Conservation (phyloP, 2,329 filamentous ascomycete genomes). For the Neonectria ditissima region DNA sequence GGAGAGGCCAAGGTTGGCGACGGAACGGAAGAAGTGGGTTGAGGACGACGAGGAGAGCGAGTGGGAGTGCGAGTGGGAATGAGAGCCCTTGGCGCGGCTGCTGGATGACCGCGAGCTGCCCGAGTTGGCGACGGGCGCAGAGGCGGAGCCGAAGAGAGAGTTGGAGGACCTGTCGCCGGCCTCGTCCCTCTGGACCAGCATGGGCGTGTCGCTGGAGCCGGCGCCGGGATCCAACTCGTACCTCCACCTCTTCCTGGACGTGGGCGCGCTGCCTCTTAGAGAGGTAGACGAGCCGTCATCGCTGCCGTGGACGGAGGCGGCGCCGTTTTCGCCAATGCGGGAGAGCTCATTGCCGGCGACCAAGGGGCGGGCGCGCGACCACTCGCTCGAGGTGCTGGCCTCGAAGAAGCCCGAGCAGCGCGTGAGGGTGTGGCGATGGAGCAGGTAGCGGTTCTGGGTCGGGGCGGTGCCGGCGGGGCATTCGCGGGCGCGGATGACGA, state of each 20-base stretch:
- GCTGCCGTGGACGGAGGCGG: conserved; percentile 35
- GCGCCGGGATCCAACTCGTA: conserved; percentile 87
- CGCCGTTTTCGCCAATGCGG: conserved; percentile 62
- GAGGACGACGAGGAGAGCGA: conserved; percentile 64
- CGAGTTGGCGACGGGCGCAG: conserved; percentile 38
- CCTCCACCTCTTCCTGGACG: conserved; percentile 74
- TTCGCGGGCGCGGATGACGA: conserved; percentile 74
- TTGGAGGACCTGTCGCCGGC: conserved; percentile 35
- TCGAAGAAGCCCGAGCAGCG: conserved; percentile 97
- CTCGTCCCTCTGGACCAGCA: conserved; percentile 84
- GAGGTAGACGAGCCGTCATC: conserved; percentile 40
- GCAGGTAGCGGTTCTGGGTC: conserved; percentile 81
- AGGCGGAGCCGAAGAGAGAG: conserved; percentile 49
- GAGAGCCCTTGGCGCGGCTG: conserved; percentile 39
- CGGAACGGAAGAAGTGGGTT: conserved; percentile 81
- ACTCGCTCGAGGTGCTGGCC: conserved; percentile 83
- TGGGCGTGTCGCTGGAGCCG: conserved; percentile 81
- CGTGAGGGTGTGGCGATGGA: conserved; percentile 87
- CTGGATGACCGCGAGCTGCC: conserved; percentile 61
- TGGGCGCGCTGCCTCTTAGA: conserved; percentile 23
- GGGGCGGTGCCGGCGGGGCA: conserved; percentile 32
- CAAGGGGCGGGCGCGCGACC: conserved; percentile 59
- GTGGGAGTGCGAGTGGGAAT: conserved; percentile 55
- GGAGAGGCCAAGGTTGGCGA: conserved; percentile 78
- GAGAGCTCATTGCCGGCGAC: conserved; percentile 60